Evolutionary conservation across 2,329 filamentous ascomycete genomes (phyloP), one percentile per base, ranked within the genome.

Genomic region (Hortaea sp.): DNA sequence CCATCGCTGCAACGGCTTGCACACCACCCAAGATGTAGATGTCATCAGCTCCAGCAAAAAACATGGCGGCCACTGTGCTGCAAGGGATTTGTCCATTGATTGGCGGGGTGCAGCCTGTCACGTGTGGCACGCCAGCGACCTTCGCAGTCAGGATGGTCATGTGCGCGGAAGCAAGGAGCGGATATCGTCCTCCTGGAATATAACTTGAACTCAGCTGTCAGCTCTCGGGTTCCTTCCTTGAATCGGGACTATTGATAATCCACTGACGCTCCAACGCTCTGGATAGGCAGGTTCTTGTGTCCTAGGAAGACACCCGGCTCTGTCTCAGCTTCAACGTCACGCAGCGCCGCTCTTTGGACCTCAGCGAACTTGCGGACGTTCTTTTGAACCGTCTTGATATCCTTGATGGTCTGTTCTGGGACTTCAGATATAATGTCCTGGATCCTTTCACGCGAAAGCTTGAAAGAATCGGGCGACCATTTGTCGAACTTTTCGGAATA

Each of bases 401-500:
- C 76, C 28, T 64, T 53, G 63, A 80, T 65, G 56, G 67, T 71
- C 54, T 77, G 74, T 7, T 62, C 52, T 0, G 71, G 64, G 0
- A 74, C 67, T 11, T 63, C 58, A 1, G 67, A 56, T n/a, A 76
- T 71, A 34, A 66, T 63, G 1, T 66, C 58, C 7, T 71, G 57
- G 35, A 76, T 76, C 12, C 76, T 63, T 1, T 53, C 53, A 2
- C 58, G 45, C 0, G 71, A 73, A 3, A 77, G 66, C 49, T 69
- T 72, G 63, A 76, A 77, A 1, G 65, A 68, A 1, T 56, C 32
- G 0, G 74, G 74, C 1, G 65, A 66, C 74, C 75, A 78, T 47
- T 71, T 70, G 56, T 77, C 74, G 47, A 77, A 78, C 50, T 74
- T 72, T 44, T 74, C 67, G 1, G 69, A 73, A 56, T 76, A 77